phyloP scores from a whole-genome alignment of 305 asterid species.

The Solanum hybrid region DNA sequence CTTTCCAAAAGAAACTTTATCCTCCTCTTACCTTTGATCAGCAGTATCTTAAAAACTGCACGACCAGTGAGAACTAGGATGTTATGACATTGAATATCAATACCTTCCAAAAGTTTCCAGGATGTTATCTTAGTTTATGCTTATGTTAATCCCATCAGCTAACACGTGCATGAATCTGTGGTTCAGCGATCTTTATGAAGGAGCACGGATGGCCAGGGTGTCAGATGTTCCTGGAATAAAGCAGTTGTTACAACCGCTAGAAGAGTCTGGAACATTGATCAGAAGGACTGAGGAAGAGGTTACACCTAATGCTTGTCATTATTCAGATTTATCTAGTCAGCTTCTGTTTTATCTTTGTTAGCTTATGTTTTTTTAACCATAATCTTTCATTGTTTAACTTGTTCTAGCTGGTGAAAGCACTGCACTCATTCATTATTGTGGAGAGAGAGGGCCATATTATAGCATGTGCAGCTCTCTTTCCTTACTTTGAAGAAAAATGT shows the following conservation, averaged over 20 bases:
- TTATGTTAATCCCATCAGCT: background rate
- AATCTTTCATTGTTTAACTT: background rate
- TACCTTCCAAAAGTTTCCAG: background rate
- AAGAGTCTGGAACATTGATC: slow-evolving; percentile 73
- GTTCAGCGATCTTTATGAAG: slow-evolving; percentile 89
- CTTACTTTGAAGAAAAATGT: slow-evolving; percentile 60
- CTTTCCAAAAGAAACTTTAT: background rate
- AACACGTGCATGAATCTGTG: slow-evolving; percentile 12
- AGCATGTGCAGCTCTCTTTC: slow-evolving; percentile 86
- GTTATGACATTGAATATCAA: background rate
- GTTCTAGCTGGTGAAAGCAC: slow-evolving; percentile 53
- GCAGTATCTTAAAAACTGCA: background rate
- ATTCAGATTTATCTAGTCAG: background rate
- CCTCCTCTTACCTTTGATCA: background rate
- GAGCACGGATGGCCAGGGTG: slow-evolving; percentile 68
- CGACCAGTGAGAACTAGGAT: background rate
- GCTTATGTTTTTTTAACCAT: background rate
- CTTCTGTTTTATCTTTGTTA: background rate
- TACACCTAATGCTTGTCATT: background rate
- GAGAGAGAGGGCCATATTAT: slow-evolving; percentile 94
- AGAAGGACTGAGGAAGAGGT: slow-evolving; percentile 84
- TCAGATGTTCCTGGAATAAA: slow-evolving; percentile 61
- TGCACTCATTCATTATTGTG: slow-evolving; percentile 57
- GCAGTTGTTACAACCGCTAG: slow-evolving; percentile 69
- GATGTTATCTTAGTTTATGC: background rate